Base-by-base conservation (phyloP, 2,329 filamentous ascomycete species). In the Coniella lustricola region DNA sequence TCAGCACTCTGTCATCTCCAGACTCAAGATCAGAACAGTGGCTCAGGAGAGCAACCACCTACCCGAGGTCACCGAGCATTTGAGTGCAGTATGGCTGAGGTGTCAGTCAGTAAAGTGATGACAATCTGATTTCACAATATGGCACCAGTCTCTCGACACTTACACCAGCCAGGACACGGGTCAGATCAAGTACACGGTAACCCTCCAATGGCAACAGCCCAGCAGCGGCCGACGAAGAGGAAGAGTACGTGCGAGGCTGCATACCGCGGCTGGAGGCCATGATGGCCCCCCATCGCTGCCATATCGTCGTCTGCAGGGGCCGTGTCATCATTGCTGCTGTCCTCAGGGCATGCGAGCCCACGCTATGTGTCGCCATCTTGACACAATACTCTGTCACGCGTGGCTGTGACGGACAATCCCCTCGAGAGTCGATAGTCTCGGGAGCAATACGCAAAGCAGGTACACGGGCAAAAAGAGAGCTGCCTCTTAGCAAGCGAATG, bases 11-110 rank as follows among this genome's bases (percentile, higher is more conserved):
- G n/a, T n/a, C n/a, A 29, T 10, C 16, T 31, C 12, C 3, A 13
- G 16, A 14, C 22, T n/a, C 18, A 22, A 8, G 25, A 61, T 56
- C 49, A 57, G 52, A 46, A 43, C 35, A 53, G 52, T 48, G 54
- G 37, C 50, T 53, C 32, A n/a, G 33, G 13, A 17, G n/a, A 10
- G 18, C 17, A 13, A 17, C 3, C 8, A 55, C 81, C 65, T 81
- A 95, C 91, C 93, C 93, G 58, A 98, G 76, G 67, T 98, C 93
- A 49, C 91, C 93, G 9, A 98, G 71, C 46, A 98, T 96, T 66
- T 98, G 93, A 33, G 93, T 97, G 60, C 90, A 96, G 63, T 97
- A 97, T 56, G 93, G 93, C 89, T 97, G 25, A 12, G 5, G 5
- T 36, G 16, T 29, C 33, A n/a, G 18, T 33, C 37, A 25, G 35